These are phyloP conservation scores for Acer saccharum DNA, from an alignment of 345 rosid species.

Conservation along the genomic window DNA sequence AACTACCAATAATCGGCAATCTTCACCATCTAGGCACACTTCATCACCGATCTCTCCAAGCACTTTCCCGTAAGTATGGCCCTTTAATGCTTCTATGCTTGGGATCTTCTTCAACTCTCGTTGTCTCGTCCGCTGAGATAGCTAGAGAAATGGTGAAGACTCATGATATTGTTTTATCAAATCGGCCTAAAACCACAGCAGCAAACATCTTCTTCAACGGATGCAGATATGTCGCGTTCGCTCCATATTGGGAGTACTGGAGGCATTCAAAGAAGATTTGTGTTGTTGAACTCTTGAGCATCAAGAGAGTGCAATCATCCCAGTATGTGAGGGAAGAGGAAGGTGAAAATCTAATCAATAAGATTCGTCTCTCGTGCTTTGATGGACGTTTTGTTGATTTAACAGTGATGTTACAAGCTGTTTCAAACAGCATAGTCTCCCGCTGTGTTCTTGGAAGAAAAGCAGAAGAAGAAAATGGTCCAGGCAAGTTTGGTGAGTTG, in stretches of 20 bases:
- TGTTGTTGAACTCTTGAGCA: conserved; percentile 23
- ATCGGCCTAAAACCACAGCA: conserved; percentile 10
- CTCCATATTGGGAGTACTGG: conserved; percentile 34
- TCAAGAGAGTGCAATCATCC: conserved; percentile 24
- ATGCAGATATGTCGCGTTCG: conserved; percentile 16
- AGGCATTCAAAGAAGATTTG: conserved; percentile 23
- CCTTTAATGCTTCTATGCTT: neutral
- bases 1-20: neutral
- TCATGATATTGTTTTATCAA: conserved; percentile 5
- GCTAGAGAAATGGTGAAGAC: conserved; percentile 15
- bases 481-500: neutral
- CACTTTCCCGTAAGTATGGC: neutral
- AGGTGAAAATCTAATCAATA: conserved; percentile 4
- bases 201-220: conserved; percentile 16
- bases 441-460: conserved; percentile 16
- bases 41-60: neutral
- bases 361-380: neutral
- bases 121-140: neutral
- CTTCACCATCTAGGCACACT: conserved; percentile 1
- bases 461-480: no score
- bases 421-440: conserved; percentile 18
- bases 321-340: conserved; percentile 34
- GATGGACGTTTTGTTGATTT: neutral
- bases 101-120: neutral
- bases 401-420: neutral